Evolutionary conservation across 371 early-diverging fungal genomes (phyloP).

Genomic region (Vairimorpha necatrix): DNA sequence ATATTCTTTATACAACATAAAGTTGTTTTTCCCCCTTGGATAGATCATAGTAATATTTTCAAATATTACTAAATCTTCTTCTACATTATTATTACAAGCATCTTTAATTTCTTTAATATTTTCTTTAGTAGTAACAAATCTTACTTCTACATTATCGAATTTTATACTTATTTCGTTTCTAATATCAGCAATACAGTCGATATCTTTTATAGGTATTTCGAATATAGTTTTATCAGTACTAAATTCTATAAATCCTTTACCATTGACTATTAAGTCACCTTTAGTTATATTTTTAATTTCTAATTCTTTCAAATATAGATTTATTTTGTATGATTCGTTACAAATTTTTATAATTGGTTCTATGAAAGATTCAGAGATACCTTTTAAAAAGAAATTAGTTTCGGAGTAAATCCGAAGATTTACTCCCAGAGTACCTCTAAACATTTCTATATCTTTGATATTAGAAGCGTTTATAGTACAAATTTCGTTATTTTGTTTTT

Average conservation of each 20-base stretch:
- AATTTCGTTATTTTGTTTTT: constrained; percentile 30
- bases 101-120: constrained; percentile 46
- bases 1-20: constrained; percentile 54
- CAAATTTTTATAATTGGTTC: constrained; percentile 50
- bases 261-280: constrained; percentile 52
- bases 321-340: constrained; percentile 50
- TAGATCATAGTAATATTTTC: constrained; percentile 48
- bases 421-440: constrained; percentile 49
- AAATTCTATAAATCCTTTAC: constrained; percentile 53
- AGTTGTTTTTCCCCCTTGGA: constrained; percentile 63
- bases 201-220: constrained; percentile 60
- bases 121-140: constrained; percentile 48
- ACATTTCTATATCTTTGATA: constrained; percentile 59
- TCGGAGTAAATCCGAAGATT: constrained; percentile 47
- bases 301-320: constrained; percentile 54
- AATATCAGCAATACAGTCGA: constrained; percentile 58
- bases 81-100: constrained; percentile 18
- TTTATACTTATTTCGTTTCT: constrained; percentile 57
- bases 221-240: constrained; percentile 54
- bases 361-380: constrained; percentile 49
- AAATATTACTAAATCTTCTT: constrained; percentile 56
- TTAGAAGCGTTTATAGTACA: constrained; percentile 51
- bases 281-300: constrained; percentile 43
- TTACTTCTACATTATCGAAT: constrained; percentile 47
- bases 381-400: constrained; percentile 41